Percentiles rank a stretch among this genome's conserved stretches.
These are phyloP conservation scores for Eragrostis nindensis DNA, from an alignment of 176 grass and related monocot genomes.

Conservation along the genomic window DNA sequence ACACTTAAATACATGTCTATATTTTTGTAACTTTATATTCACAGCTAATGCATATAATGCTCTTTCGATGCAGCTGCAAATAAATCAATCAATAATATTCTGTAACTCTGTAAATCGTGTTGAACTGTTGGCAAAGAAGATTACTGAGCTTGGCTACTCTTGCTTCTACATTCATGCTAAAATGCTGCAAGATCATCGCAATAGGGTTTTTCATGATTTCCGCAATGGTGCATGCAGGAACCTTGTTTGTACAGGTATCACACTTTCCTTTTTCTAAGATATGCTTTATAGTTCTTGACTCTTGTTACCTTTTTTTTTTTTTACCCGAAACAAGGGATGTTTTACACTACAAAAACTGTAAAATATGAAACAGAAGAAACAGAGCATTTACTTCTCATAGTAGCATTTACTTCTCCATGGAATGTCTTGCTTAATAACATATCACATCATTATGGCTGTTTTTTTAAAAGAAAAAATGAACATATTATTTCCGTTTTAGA, in stretches of 20 bases:
- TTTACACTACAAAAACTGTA: background rate
- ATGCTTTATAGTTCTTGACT: background rate
- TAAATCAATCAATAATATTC: slow-evolving; percentile 98
- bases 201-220: slow-evolving; percentile 96
- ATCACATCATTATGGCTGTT: background rate
- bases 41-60: slow-evolving; percentile 16
- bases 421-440: background rate
- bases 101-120: slow-evolving; percentile 98
- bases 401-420: background rate
- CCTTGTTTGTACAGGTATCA: slow-evolving; percentile 88
- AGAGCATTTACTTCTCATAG: background rate
- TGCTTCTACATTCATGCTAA: slow-evolving; percentile 99
- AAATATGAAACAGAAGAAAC: no score
- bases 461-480: background rate
- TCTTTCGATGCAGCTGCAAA: slow-evolving; percentile 82
- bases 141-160: slow-evolving; percentile 91
- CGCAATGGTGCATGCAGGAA: slow-evolving; percentile 96
- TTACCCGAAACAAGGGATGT: no score
- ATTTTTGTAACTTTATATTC: slow-evolving; percentile 4
- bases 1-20: background rate
- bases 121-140: slow-evolving; percentile 93
- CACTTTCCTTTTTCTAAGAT: slow-evolving; percentile 7
- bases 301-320: no score
- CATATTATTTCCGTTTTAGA: slow-evolving; percentile 11
- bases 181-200: slow-evolving; percentile 97